Conservation (phyloP, 331 rosid species). For the Malus hybrid region DNA sequence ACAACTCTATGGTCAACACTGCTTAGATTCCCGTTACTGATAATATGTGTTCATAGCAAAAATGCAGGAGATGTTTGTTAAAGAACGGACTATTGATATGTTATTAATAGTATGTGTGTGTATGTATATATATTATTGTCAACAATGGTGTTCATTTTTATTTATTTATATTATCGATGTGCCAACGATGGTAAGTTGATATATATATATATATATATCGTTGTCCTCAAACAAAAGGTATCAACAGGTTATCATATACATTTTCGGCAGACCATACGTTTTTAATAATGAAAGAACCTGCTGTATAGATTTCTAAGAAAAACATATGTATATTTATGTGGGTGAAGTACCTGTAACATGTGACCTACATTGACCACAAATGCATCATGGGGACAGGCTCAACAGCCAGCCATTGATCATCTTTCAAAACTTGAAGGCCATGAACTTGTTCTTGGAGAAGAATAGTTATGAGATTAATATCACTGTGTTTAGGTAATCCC, state of each 20-base stretch:
- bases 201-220: too few relatives aligned
- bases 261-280: too few relatives aligned
- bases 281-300: not conserved
- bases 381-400: constrained; percentile 34
- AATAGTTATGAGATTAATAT: constrained; percentile 33
- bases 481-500: constrained; percentile 40
- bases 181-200: too few relatives aligned
- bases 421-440: constrained; percentile 52
- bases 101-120: too few relatives aligned
- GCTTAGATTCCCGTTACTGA: constrained; percentile 36
- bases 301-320: too few relatives aligned
- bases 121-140: too few relatives aligned
- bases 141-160: too few relatives aligned
- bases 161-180: too few relatives aligned
- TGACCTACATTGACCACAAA: constrained; percentile 39
- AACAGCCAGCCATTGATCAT: constrained; percentile 45
- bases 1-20: constrained; percentile 37
- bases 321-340: not conserved
- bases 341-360: constrained; percentile 30
- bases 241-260: too few relatives aligned
- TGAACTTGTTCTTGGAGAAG: constrained; percentile 29
- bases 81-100: too few relatives aligned
- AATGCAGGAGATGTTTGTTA: too few relatives aligned
- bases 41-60: constrained; percentile 7
- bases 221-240: too few relatives aligned